Conservation (phyloP, 495 filamentous ascomycete species). For the Chaetomium tenue region DNA sequence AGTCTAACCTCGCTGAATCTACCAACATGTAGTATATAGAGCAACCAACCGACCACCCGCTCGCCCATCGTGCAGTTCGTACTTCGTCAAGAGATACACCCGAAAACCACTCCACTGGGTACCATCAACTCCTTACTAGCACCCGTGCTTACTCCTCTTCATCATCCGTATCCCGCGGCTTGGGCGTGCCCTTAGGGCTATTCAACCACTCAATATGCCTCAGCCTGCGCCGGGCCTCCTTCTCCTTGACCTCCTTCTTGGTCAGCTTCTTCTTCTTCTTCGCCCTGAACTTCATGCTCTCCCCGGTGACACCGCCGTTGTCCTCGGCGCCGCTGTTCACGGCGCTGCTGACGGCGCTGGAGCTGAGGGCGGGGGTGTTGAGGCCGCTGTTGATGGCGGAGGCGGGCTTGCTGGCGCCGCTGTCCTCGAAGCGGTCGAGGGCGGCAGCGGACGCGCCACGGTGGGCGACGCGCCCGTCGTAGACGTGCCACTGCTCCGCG, state of each 20-base stretch:
- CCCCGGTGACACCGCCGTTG: slow-evolving; percentile 36
- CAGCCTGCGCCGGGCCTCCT: slow-evolving; percentile 80
- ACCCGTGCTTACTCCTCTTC: slow-evolving; percentile 51
- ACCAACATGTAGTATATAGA: neutral
- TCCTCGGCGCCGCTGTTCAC: slow-evolving; percentile 86
- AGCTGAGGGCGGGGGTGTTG: slow-evolving; percentile 34
- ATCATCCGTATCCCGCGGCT: slow-evolving; percentile 75
- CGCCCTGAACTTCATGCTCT: slow-evolving; percentile 83
- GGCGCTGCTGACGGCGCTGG: slow-evolving; percentile 53
- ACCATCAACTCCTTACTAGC: neutral
- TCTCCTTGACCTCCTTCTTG: slow-evolving; percentile 89
- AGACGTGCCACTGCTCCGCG: slow-evolving; percentile 91
- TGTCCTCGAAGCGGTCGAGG: slow-evolving; percentile 83
- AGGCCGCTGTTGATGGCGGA: slow-evolving; percentile 55
- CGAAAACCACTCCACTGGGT: neutral
- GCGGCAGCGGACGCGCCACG: slow-evolving; percentile 71
- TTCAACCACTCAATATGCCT: slow-evolving; percentile 95
- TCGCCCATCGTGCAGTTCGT: neutral
- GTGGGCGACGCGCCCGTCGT: slow-evolving; percentile 78
- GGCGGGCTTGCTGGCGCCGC: slow-evolving; percentile 52
- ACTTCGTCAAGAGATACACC: neutral
- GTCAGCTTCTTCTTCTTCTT: slow-evolving; percentile 98
- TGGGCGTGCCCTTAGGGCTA: slow-evolving; percentile 73
- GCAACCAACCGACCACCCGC: neutral
- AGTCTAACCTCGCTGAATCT: neutral